phyloP scores from a whole-genome alignment of 495 filamentous ascomycete genomes.

The Penicillium cosmopolitanum region DNA sequence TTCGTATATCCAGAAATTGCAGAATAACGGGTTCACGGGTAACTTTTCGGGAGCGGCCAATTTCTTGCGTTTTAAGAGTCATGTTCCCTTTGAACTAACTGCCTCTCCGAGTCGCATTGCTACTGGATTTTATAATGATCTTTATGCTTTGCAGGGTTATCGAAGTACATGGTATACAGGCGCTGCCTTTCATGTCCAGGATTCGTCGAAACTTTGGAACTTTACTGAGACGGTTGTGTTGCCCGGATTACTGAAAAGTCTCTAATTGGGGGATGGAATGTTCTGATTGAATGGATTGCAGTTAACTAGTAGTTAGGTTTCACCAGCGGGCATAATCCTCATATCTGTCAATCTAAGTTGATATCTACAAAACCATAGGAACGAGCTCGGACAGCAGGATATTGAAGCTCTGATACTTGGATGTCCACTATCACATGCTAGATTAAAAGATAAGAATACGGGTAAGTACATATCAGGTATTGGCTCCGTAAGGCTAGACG shows the following conservation, averaged over 20 bases:
- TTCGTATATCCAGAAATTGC: conserved; percentile 18
- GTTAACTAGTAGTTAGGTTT: background rate
- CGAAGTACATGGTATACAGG: conserved; percentile 43
- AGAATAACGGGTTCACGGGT: conserved; percentile 23
- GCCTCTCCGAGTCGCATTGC: conserved; percentile 31
- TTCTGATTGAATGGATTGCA: background rate
- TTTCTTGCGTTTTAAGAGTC: conserved; percentile 28
- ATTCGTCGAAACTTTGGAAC: conserved; percentile 24
- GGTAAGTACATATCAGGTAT: background rate
- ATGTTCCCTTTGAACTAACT: conserved; percentile 35
- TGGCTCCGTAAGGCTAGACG: background rate
- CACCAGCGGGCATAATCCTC: no score
- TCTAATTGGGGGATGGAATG: background rate
- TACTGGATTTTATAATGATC: conserved; percentile 40
- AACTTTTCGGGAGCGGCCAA: conserved; percentile 15
- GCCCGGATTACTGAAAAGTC: conserved; percentile 6
- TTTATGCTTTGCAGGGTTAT: conserved; percentile 43
- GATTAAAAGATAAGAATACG: background rate
- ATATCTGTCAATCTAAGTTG: background rate
- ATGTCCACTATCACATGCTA: background rate
- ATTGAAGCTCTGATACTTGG: background rate
- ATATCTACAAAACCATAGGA: background rate
- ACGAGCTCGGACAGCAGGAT: background rate
- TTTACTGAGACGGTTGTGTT: conserved; percentile 17
- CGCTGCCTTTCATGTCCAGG: conserved; percentile 22